Conservation (phyloP, 495 filamentous ascomycete genomes). For the Aspergillus conjunctus region DNA sequence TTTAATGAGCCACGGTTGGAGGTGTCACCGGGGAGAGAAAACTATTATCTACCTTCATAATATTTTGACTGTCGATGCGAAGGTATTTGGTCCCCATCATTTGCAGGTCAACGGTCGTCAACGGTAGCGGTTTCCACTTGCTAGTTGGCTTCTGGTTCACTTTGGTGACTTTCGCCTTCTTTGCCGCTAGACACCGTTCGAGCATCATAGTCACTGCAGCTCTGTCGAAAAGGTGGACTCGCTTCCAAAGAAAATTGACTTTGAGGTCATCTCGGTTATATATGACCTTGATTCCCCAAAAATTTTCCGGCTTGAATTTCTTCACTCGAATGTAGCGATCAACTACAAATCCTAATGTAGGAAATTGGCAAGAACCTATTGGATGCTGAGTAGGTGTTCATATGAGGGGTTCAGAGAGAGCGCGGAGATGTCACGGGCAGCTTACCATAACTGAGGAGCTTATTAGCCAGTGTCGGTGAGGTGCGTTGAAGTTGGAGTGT, state of each 20-base stretch:
- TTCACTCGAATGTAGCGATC: slow-evolving; percentile 90
- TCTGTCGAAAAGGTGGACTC: slow-evolving; percentile 85
- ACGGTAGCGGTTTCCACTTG: slow-evolving; percentile 89
- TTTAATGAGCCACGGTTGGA: slow-evolving; percentile 15
- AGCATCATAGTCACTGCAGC: slow-evolving; percentile 78
- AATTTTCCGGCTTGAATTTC: slow-evolving; percentile 89
- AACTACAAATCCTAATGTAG: slow-evolving; percentile 94
- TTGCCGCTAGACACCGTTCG: slow-evolving; percentile 80
- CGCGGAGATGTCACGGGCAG: background rate
- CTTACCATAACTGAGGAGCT: slow-evolving; percentile 84
- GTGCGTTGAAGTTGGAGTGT: slow-evolving; percentile 72
- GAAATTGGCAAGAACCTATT: slow-evolving; percentile 92
- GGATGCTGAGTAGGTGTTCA: slow-evolving; percentile 25
- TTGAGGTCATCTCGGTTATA: slow-evolving; percentile 74
- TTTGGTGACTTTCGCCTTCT: slow-evolving; percentile 75
- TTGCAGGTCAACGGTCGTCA: slow-evolving; percentile 98
- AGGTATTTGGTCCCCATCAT: slow-evolving; percentile 90
- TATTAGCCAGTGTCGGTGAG: slow-evolving; percentile 59
- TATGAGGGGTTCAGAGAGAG: background rate
- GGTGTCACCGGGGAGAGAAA: background rate
- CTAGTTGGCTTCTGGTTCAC: slow-evolving; percentile 88
- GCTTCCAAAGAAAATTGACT: slow-evolving; percentile 83
- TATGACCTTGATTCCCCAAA: slow-evolving; percentile 89
- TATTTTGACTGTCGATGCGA: slow-evolving; percentile 78
- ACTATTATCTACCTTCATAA: slow-evolving; percentile 67